Evolutionary conservation across 805 yeast species (phyloP).

Genomic region (Wickerhamomyces bisporus): DNA sequence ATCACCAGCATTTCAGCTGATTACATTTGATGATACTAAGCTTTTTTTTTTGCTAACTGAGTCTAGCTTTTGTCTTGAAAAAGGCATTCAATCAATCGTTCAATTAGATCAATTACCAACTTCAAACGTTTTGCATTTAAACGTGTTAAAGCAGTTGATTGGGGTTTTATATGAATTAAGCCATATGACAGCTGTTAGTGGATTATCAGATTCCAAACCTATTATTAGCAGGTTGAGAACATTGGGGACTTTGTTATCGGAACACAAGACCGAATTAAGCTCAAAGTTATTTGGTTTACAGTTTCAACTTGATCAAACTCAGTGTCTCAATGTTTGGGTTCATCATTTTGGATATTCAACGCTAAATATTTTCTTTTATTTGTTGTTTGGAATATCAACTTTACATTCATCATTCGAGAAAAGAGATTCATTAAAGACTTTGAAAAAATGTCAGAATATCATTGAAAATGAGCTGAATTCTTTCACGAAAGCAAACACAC

Average conservation of each 20-base stretch:
- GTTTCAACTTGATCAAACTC: not conserved
- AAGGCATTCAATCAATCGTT: constrained; percentile 8
- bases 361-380: constrained; percentile 5
- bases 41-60: constrained; percentile 10
- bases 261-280: not conserved
- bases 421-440: constrained; percentile 13
- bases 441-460: not conserved
- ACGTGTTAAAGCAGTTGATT: not conserved
- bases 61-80: constrained; percentile 7
- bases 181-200: not conserved
- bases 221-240: not conserved
- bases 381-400: constrained; percentile 9
- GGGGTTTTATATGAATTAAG: not conserved
- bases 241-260: not conserved
- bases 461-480: constrained; percentile 2
- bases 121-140: not conserved
- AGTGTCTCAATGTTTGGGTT: not conserved
- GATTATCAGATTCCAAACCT: not conserved
- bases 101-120: constrained; percentile 1
- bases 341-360: constrained; percentile 5
- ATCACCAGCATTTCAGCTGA: not conserved
- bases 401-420: constrained; percentile 17
- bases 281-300: not conserved
- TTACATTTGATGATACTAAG: constrained; percentile 2
- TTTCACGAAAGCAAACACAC: not conserved